A percentile compares a stretch with the other conserved stretches of the same genome.
These are phyloP conservation scores for Sicyos edulis DNA, from an alignment of 306 rosid species.

Conservation along the genomic window DNA sequence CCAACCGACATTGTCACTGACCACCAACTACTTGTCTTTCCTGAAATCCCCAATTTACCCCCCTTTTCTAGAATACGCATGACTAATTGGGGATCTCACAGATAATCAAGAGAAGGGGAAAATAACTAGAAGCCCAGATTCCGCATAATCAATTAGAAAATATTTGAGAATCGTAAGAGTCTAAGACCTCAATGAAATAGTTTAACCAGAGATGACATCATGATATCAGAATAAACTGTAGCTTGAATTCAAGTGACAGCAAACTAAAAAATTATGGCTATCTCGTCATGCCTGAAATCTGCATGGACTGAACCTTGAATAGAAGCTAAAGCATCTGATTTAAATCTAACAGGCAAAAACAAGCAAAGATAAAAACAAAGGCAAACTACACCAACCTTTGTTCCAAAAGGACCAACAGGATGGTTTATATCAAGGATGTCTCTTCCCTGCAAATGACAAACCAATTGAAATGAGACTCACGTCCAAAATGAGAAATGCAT, in stretches of 20 bases:
- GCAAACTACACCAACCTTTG: constrained; percentile 32
- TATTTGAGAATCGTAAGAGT: not conserved
- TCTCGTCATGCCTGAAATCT: not conserved
- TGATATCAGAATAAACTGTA: not conserved
- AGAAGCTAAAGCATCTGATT: not conserved
- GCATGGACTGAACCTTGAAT: not conserved
- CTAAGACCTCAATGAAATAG: not conserved
- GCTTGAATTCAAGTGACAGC: not conserved
- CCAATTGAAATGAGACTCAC: constrained; percentile 10
- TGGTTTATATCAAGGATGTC: constrained; percentile 37
- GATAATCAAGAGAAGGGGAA: not conserved
- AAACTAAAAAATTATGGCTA: not conserved
- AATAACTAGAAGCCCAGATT: not conserved
- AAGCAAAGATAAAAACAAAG: not conserved
- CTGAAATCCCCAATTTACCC: too few relatives aligned
- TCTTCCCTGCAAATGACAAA: constrained; percentile 34
- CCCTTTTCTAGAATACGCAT: too few relatives aligned
- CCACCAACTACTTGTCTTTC: too few relatives aligned
- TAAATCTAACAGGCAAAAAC: not conserved
- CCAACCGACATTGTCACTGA: too few relatives aligned
- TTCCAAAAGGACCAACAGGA: constrained; percentile 42
- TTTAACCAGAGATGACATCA: not conserved
- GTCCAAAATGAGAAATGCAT: not conserved
- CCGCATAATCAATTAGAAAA: not conserved
- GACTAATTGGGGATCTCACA: too few relatives aligned